Evolutionary conservation across 2,329 filamentous ascomycete species (phyloP), one percentile per base, ranked within the genome.

Genomic region (Cryphonectria nitschkei): DNA sequence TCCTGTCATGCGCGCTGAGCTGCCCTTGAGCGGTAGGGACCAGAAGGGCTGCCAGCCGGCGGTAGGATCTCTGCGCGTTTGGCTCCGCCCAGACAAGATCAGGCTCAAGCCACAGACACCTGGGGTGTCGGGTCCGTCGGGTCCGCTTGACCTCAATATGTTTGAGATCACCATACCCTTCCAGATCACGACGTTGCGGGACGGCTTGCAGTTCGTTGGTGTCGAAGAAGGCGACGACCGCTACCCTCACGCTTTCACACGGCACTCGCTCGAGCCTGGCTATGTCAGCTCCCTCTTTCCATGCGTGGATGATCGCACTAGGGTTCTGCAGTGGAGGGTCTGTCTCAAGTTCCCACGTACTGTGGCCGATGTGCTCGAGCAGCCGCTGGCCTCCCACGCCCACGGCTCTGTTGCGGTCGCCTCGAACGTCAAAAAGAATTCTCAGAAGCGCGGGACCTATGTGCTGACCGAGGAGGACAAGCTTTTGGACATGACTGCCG

Each of bases 241-340:
- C 73, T 99, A 95, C 79, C 94, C 96, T 0, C 95, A 99, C 82
- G 90, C 93, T 65, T 99, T 97, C 80, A 97, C 95, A 0, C 91
- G 91, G 56, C 94, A 95, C 77, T 92, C 91, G 2, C 84, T 92
- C 58, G 91, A 93, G 73, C 89, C 94, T 0, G 94, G 95, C 41
- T 91, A 90, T 26, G 91, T 94, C 0, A 95, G 91, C 63, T 95
- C 92, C 75, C 89, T 98, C 37, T 99, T 99, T 76, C 96, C 96
- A 0, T 98, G 96, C 79, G 87, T 98, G 67, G 96, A 99, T 78
- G 93, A 97, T 78, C 89, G 90, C 46, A 91, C 93, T 70, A 88
- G 94, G 69, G 65, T 73, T 26, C 95, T 92, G 77, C 90, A 91
- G 14, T 99, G 96, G 93, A 93, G 94, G 70, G 87, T 99, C 65